Evolutionary conservation across 805 yeast genomes (phyloP).

Genomic region (Ogataea chonburiensis): DNA sequence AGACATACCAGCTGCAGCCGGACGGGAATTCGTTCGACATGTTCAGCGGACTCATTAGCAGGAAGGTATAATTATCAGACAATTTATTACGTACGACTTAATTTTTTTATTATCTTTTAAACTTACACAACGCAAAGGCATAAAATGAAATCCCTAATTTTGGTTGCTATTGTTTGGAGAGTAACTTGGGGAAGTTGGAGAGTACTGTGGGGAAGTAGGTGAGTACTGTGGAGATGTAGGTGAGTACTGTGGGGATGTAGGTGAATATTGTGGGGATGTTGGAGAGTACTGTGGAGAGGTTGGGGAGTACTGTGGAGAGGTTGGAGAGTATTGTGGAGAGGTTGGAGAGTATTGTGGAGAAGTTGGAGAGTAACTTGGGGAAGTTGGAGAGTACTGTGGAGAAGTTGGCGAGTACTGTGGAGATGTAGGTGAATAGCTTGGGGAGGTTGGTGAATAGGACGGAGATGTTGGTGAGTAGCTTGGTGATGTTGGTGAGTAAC

Average conservation of each 20-base stretch:
- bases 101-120: constrained; percentile 18
- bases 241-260: constrained; percentile 74
- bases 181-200: constrained; percentile 77
- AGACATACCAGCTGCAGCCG: constrained; percentile 74
- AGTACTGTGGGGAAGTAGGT: constrained; percentile 76
- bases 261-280: constrained; percentile 74
- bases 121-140: constrained; percentile 19
- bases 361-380: constrained; percentile 78
- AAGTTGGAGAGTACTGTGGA: constrained; percentile 76
- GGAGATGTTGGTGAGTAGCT: constrained; percentile 69
- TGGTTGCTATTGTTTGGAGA: constrained; percentile 50
- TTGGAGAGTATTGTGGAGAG: constrained; percentile 73
- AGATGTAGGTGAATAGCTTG: constrained; percentile 74
- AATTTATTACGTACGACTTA: constrained; percentile 11
- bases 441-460: constrained; percentile 74
- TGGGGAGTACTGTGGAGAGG: constrained; percentile 65
- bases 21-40: constrained; percentile 98
- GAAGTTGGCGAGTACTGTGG: constrained; percentile 74
- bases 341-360: constrained; percentile 74
- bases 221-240: constrained; percentile 78
- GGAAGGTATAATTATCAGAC: constrained; percentile 36
- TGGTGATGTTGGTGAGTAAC: constrained; percentile 58
- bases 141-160: constrained; percentile 18
- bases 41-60: constrained; percentile 81
- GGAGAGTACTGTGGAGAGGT: constrained; percentile 67